phyloP scores from a whole-genome alignment of 75 land plant genomes.

The Isoetes taiwanensis region DNA sequence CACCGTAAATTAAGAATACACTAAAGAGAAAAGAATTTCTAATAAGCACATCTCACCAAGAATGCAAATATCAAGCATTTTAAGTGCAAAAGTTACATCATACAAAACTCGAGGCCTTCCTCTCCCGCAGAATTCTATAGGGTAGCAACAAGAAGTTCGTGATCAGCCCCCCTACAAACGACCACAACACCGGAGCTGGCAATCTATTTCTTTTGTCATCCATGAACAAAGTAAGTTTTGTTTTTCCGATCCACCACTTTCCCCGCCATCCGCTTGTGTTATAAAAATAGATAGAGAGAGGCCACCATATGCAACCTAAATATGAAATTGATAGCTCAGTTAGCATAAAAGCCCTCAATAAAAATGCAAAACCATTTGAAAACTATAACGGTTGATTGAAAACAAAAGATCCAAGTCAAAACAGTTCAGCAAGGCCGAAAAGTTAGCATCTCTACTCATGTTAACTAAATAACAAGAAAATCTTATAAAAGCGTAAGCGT shows the following conservation, averaged over 20 bases:
- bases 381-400: too few relatives aligned
- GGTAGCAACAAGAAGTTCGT: slow-evolving; percentile 73
- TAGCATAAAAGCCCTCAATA: too few relatives aligned
- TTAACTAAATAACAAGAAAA: too few relatives aligned
- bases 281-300: slow-evolving; percentile 44
- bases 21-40: too few relatives aligned
- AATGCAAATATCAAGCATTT: slow-evolving; percentile 38
- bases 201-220: slow-evolving; percentile 34
- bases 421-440: too few relatives aligned
- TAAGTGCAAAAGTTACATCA: slow-evolving; percentile 72
- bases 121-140: slow-evolving; percentile 60
- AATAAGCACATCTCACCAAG: too few relatives aligned
- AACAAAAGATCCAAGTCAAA: too few relatives aligned
- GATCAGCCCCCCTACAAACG: slow-evolving; percentile 63
- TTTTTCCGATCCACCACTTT: slow-evolving; percentile 52
- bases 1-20: too few relatives aligned
- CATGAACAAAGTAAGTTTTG: slow-evolving; percentile 40
- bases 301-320: slow-evolving; percentile 79
- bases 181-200: slow-evolving; percentile 49
- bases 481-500: too few relatives aligned
- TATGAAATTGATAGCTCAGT: too few relatives aligned
- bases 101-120: slow-evolving; percentile 72
- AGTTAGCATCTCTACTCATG: too few relatives aligned
- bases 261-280: slow-evolving; percentile 55
- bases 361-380: too few relatives aligned